A percentile compares a stretch with the other conserved stretches of the same genome.
phyloP scores from a whole-genome alignment of 768 basidiomycete species.

The Dacryopinax primogenitus region DNA sequence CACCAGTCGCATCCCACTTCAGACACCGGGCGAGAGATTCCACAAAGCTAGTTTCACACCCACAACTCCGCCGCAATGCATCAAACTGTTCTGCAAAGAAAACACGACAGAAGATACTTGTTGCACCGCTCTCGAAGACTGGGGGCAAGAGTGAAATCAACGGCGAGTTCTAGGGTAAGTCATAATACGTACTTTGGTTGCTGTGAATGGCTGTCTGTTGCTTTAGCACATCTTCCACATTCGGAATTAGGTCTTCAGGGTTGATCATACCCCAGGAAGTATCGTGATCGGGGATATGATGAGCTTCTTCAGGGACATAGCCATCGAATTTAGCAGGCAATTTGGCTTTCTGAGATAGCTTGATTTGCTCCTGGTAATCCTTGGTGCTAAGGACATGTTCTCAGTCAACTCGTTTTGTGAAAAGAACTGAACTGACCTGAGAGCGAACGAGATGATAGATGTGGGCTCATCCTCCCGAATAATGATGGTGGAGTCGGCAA shows the following conservation, averaged over 20 bases:
- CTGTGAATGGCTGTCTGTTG: slow-evolving; percentile 12
- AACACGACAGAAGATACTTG: slow-evolving; percentile 86
- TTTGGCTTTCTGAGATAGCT: neutral
- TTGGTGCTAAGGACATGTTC: slow-evolving; percentile 23
- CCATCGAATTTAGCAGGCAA: neutral
- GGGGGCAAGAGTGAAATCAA: slow-evolving; percentile 9
- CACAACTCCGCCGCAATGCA: slow-evolving; percentile 78
- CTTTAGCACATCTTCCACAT: slow-evolving; percentile 22
- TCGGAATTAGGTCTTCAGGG: slow-evolving; percentile 39
- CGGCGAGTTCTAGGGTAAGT: slow-evolving; percentile 1
- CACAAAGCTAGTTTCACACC: slow-evolving; percentile 86
- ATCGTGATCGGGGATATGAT: slow-evolving; percentile 80
- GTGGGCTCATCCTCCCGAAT: slow-evolving; percentile 95
- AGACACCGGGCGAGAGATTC: slow-evolving; percentile 88
- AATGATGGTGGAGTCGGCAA: slow-evolving; percentile 86
- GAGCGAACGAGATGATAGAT: slow-evolving; percentile 87
- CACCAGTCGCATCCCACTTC: slow-evolving; percentile 91
- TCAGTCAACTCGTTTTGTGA: slow-evolving; percentile 11
- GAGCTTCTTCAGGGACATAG: neutral
- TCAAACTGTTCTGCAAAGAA: slow-evolving; percentile 97
- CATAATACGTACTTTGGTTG: neutral
- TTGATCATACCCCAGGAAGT: slow-evolving; percentile 85
- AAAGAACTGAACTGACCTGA: slow-evolving; percentile 46
- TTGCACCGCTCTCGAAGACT: slow-evolving; percentile 84
- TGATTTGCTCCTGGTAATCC: slow-evolving; percentile 25